Evolutionary conservation across 441 rosid genomes (phyloP).

Genomic region (Eruca vesicaria): DNA sequence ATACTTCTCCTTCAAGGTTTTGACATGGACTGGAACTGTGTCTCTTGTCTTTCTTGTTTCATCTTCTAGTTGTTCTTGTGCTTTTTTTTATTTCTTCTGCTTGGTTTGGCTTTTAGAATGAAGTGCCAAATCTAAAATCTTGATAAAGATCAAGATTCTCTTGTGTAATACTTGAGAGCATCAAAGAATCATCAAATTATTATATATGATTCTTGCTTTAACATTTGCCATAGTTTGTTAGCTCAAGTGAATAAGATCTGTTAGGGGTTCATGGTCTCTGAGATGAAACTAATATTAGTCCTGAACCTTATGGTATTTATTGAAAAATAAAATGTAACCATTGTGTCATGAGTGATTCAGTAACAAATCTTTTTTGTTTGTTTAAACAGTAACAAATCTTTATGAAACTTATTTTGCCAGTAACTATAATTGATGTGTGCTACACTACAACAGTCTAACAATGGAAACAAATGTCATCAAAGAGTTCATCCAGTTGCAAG

Average conservation of each 20-base stretch:
- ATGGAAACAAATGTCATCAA: not conserved
- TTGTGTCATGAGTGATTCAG: too few relatives aligned
- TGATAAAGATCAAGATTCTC: slow-evolving; percentile 30
- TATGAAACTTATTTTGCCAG: not conserved
- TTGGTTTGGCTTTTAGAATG: slow-evolving; percentile 20
- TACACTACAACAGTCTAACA: not conserved
- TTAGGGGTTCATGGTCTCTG: too few relatives aligned
- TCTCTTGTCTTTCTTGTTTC: not conserved
- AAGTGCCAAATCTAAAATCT: slow-evolving; percentile 28
- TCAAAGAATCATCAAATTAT: slow-evolving; percentile 21
- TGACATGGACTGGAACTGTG: not conserved
- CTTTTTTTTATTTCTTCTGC: slow-evolving; percentile 4
- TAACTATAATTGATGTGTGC: not conserved
- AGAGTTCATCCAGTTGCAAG: not conserved
- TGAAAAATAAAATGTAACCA: too few relatives aligned
- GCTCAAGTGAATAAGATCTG: too few relatives aligned
- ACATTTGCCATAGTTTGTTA: too few relatives aligned
- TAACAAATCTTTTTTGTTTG: too few relatives aligned
- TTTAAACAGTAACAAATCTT: too few relatives aligned
- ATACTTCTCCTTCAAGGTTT: slow-evolving; percentile 50
- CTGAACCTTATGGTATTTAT: too few relatives aligned
- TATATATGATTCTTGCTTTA: slow-evolving; percentile 2
- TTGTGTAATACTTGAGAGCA: slow-evolving; percentile 20
- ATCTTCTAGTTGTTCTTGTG: not conserved
- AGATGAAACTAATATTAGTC: too few relatives aligned